Evolutionary conservation across 352 stramenopile genomes (phyloP).

Genomic region (Hyphochytrium catenoides): DNA sequence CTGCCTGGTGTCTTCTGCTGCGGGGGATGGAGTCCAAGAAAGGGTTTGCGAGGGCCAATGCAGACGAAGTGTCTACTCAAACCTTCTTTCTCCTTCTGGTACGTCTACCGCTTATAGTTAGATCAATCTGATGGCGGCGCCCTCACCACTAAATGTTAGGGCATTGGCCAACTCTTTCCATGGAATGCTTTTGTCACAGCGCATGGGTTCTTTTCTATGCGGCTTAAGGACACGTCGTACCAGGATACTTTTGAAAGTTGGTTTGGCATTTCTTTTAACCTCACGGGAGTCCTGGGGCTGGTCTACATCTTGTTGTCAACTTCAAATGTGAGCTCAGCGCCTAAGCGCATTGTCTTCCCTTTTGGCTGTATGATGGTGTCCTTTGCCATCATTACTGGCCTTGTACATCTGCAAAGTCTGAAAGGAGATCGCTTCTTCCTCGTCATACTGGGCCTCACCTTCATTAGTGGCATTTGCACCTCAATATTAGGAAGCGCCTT

Average conservation of each 20-base stretch:
- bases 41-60: no score
- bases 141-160: no score
- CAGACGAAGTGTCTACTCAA: no score
- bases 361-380: conserved; percentile 37
- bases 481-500: conserved; percentile 52
- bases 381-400: conserved; percentile 16
- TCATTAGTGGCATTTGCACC: conserved; percentile 30
- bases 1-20: no score
- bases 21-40: no score
- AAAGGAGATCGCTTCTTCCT: conserved; percentile 31
- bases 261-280: conserved; percentile 58
- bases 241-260: conserved; percentile 56
- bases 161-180: conserved; percentile 37
- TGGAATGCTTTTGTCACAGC: conserved; percentile 67
- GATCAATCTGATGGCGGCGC: no score
- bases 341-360: conserved; percentile 32
- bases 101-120: no score
- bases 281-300: conserved; percentile 39
- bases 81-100: no score
- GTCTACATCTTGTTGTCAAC: conserved; percentile 29
- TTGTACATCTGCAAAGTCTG: neutral
- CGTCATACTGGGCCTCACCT: conserved; percentile 36
- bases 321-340: conserved; percentile 25
- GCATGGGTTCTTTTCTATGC: conserved; percentile 39
- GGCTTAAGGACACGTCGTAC: conserved; percentile 27